Evolutionary conservation across 2,329 filamentous ascomycete species (phyloP).

Genomic region (Paramyrothecium roridum): DNA sequence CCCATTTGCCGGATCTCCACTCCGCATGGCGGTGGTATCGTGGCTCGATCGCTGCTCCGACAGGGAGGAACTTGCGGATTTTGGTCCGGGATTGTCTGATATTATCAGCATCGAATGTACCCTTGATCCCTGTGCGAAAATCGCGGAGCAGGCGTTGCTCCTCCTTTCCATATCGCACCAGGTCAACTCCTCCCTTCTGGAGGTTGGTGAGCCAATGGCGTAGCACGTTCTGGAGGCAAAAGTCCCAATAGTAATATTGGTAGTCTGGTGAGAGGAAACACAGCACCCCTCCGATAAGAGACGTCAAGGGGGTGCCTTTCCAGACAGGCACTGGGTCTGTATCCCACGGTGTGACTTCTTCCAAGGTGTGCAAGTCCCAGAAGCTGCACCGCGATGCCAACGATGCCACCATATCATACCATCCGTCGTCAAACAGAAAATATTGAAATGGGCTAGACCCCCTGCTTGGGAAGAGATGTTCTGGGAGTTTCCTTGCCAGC

Average conservation of each 20-base stretch:
- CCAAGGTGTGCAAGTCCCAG: slow-evolving; percentile 11
- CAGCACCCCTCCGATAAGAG: slow-evolving; percentile 18
- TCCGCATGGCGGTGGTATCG: neutral
- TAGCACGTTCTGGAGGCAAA: slow-evolving; percentile 8
- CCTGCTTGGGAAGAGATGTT: slow-evolving; percentile 6
- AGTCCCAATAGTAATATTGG: slow-evolving; percentile 13
- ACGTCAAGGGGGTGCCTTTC: slow-evolving; percentile 16
- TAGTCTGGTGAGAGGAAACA: slow-evolving; percentile 16
- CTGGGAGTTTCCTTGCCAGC: slow-evolving; percentile 12
- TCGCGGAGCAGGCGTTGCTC: slow-evolving; percentile 5
- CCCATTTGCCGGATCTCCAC: neutral
- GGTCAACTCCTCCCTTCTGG: slow-evolving; percentile 11
- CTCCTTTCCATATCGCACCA: slow-evolving; percentile 15
- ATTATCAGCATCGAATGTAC: slow-evolving; percentile 13
- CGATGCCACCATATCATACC: slow-evolving; percentile 2
- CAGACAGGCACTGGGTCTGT: slow-evolving; percentile 14
- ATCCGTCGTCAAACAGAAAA: slow-evolving; percentile 3
- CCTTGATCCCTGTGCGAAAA: neutral
- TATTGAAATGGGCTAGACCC: neutral
- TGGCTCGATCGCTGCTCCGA: neutral
- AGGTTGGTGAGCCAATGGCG: slow-evolving; percentile 13
- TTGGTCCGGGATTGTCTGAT: slow-evolving; percentile 6
- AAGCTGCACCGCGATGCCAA: neutral
- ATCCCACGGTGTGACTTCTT: slow-evolving; percentile 16
- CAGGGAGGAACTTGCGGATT: slow-evolving; percentile 5